These are phyloP conservation scores for Fusarium sp. DNA, from an alignment of 2,329 filamentous ascomycete species.

Conservation along the genomic window DNA sequence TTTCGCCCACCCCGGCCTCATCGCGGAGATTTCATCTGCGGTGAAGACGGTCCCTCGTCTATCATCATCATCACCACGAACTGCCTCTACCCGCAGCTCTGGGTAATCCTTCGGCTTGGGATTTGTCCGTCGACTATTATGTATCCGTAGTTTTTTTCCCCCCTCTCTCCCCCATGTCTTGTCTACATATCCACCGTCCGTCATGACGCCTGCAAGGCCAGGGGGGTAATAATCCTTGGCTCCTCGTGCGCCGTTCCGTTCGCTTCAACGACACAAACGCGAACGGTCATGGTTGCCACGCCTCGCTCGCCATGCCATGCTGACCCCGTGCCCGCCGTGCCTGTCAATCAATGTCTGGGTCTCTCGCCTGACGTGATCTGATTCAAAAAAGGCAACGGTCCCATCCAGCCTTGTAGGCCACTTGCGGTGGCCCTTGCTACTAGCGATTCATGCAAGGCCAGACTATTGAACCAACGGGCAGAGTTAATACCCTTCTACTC, in stretches of 20 bases:
- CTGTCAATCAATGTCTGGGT: neutral
- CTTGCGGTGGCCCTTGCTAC: neutral
- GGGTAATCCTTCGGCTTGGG: neutral
- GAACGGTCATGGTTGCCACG: neutral
- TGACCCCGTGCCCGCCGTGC: neutral
- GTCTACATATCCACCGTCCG: constrained; percentile 5
- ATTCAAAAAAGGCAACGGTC: constrained; percentile 1
- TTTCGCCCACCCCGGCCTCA: neutral
- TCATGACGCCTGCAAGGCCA: constrained; percentile 7
- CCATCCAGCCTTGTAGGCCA: constrained; percentile 9
- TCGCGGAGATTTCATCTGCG: constrained; percentile 29
- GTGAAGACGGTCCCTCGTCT: constrained; percentile 9
- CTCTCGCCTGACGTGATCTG: constrained; percentile 23
- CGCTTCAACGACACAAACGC: neutral
- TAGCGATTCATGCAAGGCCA: constrained; percentile 30
- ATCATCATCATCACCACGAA: constrained; percentile 22
- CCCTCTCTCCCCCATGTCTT: neutral
- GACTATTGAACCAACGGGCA: constrained; percentile 26
- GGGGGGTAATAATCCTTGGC: constrained; percentile 12
- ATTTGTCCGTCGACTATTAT: neutral
- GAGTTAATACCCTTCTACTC: neutral
- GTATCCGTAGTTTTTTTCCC: neutral
- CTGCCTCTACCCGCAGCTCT: neutral
- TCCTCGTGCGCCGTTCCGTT: constrained; percentile 8
- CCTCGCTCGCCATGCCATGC: neutral